These are phyloP conservation scores for Rhodotorula sp. DNA, from an alignment of 1,284 basidiomycete species.

Conservation along the genomic window DNA sequence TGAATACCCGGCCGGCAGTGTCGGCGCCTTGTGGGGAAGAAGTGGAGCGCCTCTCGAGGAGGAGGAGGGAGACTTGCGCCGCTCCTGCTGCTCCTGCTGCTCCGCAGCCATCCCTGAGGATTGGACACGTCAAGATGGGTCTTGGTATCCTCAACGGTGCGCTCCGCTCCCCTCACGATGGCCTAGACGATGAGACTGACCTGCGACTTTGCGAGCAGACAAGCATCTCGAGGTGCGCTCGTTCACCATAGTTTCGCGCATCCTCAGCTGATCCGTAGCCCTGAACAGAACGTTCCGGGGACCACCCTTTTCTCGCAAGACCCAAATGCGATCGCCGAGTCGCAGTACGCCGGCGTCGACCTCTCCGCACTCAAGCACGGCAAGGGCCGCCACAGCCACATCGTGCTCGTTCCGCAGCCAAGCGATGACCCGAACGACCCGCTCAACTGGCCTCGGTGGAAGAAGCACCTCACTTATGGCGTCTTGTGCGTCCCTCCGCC, in stretches of 20 bases:
- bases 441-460: constrained; percentile 23
- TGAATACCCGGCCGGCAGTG: neutral
- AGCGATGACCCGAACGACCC: constrained; percentile 30
- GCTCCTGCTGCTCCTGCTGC: neutral
- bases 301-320: constrained; percentile 7
- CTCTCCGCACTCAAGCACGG: neutral
- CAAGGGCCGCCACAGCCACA: neutral
- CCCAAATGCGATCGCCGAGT: neutral
- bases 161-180: neutral
- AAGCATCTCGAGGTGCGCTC: neutral
- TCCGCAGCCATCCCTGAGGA: neutral
- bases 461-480: constrained; percentile 22
- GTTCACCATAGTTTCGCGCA: no score
- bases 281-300: constrained; percentile 10
- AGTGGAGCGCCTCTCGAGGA: constrained; percentile 4
- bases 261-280: no score
- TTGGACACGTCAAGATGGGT: neutral
- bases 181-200: neutral
- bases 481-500: constrained; percentile 2
- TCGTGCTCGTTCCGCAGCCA: constrained; percentile 24
- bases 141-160: neutral
- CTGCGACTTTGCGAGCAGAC: neutral
- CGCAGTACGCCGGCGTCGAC: constrained; percentile 12
- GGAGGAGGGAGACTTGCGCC: neutral
- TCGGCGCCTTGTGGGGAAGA: neutral